Percentiles rank a stretch among this genome's conserved stretches.
These are phyloP conservation scores for Aphanomyces cochlioides DNA, from an alignment of 352 stramenopile species.

Conservation along the genomic window DNA sequence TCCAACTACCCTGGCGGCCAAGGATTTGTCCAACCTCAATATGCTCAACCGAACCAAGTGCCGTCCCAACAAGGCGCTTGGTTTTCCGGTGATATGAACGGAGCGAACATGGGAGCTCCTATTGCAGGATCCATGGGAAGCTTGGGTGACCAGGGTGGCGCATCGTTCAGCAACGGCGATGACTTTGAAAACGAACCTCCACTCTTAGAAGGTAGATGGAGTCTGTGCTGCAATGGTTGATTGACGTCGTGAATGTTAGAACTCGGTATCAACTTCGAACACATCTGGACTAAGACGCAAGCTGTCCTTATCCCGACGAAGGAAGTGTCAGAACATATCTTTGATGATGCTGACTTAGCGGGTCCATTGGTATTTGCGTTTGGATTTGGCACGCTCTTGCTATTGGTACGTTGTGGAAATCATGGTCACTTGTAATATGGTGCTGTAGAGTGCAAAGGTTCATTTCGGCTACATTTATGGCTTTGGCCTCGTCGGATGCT, in stretches of 20 bases:
- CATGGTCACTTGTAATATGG: slow-evolving; percentile 10
- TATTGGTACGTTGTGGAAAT: slow-evolving; percentile 59
- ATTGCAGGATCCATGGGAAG: slow-evolving; percentile 17
- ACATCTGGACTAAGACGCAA: slow-evolving; percentile 97
- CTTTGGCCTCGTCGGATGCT: slow-evolving; percentile 95
- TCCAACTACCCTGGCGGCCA: background rate
- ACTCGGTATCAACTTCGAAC: slow-evolving; percentile 95
- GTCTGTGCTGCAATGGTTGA: background rate
- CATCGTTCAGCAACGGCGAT: slow-evolving; percentile 44
- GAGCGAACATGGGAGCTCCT: background rate
- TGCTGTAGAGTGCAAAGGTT: slow-evolving; percentile 81
- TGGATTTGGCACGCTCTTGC: slow-evolving; percentile 91
- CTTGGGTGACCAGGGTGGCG: slow-evolving; percentile 8
- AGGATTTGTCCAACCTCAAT: background rate
- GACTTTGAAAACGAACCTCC: slow-evolving; percentile 96
- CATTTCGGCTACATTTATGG: slow-evolving; percentile 99
- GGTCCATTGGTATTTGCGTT: slow-evolving; percentile 94
- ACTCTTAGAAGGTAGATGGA: slow-evolving; percentile 85
- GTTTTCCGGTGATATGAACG: background rate
- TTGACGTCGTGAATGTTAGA: slow-evolving; percentile 47
- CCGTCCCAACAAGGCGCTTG: background rate
- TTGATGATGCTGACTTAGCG: slow-evolving; percentile 91
- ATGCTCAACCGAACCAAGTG: background rate
- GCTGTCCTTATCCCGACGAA: slow-evolving; percentile 93
- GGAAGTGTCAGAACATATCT: slow-evolving; percentile 83